Evolutionary conservation across 2,329 filamentous ascomycete species (phyloP).

Genomic region (Cadophora gregata): DNA sequence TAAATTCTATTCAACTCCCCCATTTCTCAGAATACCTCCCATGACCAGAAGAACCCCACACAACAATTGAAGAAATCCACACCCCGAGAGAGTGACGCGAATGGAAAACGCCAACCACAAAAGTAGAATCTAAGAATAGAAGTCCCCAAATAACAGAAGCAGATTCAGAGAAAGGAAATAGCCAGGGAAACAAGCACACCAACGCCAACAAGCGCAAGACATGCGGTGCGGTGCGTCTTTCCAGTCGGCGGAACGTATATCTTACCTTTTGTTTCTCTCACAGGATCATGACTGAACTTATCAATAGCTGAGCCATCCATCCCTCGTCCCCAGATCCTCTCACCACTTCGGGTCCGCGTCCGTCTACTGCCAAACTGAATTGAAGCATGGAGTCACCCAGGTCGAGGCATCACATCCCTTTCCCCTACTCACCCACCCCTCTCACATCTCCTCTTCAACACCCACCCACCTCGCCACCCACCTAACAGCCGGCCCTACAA

Average conservation of each 20-base stretch:
- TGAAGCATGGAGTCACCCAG: background rate
- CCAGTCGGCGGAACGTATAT: background rate
- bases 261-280: background rate
- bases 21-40: background rate
- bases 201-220: too few species aligned
- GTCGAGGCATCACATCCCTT: background rate
- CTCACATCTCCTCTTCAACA: background rate
- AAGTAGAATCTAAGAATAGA: background rate
- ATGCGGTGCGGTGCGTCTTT: too few species aligned
- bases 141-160: background rate
- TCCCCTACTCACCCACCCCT: too few species aligned
- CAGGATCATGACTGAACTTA: background rate
- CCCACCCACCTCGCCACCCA: constrained; percentile 32
- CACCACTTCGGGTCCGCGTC: background rate
- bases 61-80: too few species aligned
- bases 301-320: constrained; percentile 9
- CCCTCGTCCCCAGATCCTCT: background rate
- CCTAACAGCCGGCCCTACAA: constrained; percentile 29
- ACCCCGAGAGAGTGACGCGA: background rate
- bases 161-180: background rate
- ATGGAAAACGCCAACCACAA: background rate
- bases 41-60: background rate
- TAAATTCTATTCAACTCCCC: background rate
- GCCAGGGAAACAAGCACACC: constrained; percentile 4
- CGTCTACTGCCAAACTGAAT: too few species aligned